Base-by-base conservation (phyloP, 2,329 filamentous ascomycete species). In the Aplosporella prunicola region DNA sequence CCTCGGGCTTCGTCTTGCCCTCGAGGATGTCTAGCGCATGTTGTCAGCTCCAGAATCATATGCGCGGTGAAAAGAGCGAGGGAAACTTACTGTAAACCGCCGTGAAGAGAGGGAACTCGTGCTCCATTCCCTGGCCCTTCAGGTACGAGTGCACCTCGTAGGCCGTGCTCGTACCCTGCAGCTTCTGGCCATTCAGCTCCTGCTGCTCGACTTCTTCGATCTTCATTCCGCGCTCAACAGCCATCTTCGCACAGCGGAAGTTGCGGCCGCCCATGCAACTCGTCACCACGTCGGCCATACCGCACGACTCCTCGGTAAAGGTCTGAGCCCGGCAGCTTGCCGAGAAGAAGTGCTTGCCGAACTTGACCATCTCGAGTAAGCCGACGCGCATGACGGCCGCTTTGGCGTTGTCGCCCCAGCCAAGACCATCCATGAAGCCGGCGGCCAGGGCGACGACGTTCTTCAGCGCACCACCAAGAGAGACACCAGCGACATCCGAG, bases 381-480 rank as follows among this genome's bases (percentile, higher is more conserved):
- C 91, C 91, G 14, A 96, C 82, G 27, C 91, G 83, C 86, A 98
- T 96, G 43, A 98, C 80, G 30, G 91, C 91, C n/a, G 91, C 87
- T 68, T 98, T 96, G 47, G 89, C 89, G 51, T 96, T 98, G 68
- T 96, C 88, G 53, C 91, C 91, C 89, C 91, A 98, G 47, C 89
- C 89, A 44, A 89, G 76, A 23, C 91, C 91, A 47, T 94, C 86
- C 29, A 96, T 87, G 61, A 93, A 98, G 41, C 91, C 91, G 20
- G 91, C 88, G 5, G 87, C 89, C 13, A 98, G 68, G 5, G 91
- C 91, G 39, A 98, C 85, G 47, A 98, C 81, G 68, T 98, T 98
- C 72, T 98, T 98, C 49, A 98, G 69, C 0, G 91, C 91, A 43
- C 91, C 91, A 28, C 88, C 82, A 22, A 98, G 78, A 5, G 91